Base-by-base conservation (phyloP, 805 yeast species). In the Dipodascus albidus region DNA sequence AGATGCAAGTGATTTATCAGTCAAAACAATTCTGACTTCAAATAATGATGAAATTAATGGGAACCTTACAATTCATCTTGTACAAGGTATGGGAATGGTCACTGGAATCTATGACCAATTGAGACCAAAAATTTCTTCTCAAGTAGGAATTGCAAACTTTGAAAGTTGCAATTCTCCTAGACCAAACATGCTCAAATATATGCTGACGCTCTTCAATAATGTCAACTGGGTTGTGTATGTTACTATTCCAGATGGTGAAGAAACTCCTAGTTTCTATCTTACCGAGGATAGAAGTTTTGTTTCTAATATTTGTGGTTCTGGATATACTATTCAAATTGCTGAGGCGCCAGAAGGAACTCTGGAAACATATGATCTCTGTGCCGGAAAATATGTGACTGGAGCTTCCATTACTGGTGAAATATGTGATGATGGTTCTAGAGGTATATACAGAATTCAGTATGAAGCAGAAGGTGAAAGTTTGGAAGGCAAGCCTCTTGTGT, bases 141-240 rank as follows among this genome's bases (percentile, higher is more conserved):
- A 74, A 24, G 84, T 85, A 23, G 95, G 95, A 0, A 71, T 85
- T 52, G 78, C 75, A 56, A 69, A 70, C 19, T 71, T 84, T 53
- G 68, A 70, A 1, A 70, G 67, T 27, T 65, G 60, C 1, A 70
- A 72, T 1, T 65, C 70, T 2, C 68, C 74, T 23, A 63, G 73
- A 55, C 53, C 73, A 49, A 67, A 74, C 19, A 63, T 75, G n/a
- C 64, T 69, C 53, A 87, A 84, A 64, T 86, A 81, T 62, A 66
- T 71, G 22, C 73, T 77, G 2, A 68, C 71, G 4, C 71, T 87
- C 52, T 74, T 75, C 59, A 81, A 82, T 64, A 78, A 74, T 31
- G 73, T 74, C 15, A 71, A 66, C 15, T 87, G 95, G 93, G 70
- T 80, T n/a, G 69, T 87, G 35, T 87, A 84, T 60, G 80, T 54